These are phyloP conservation scores for Talaromyces piceae DNA, from an alignment of 2,329 filamentous ascomycete genomes.

Conservation along the genomic window DNA sequence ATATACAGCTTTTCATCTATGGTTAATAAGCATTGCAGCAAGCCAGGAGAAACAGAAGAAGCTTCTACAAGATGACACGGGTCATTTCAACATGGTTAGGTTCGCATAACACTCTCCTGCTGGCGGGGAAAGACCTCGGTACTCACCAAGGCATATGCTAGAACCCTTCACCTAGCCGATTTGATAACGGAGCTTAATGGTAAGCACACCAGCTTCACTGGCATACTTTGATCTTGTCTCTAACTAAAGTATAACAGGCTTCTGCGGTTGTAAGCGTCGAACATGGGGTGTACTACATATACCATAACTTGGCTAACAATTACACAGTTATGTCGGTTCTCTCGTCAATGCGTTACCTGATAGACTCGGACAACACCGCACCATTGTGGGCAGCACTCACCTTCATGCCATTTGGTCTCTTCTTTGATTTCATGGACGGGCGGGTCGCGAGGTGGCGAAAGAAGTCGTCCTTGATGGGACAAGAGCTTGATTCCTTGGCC, in stretches of 20 bases:
- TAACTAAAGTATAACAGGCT: conserved; percentile 26
- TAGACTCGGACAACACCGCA: conserved; percentile 55
- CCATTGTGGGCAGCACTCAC: conserved; percentile 76
- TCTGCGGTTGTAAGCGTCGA: conserved; percentile 39
- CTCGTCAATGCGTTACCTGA: conserved; percentile 86
- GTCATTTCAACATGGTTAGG: conserved; percentile 46
- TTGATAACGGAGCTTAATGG: conserved; percentile 45
- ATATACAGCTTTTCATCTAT: conserved; percentile 6
- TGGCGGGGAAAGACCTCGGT: not conserved
- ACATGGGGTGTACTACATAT: not conserved
- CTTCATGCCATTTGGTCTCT: conserved; percentile 86
- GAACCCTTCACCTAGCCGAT: conserved; percentile 45
- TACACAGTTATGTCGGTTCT: conserved; percentile 79
- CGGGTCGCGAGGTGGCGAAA: conserved; percentile 93
- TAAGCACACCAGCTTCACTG: conserved; percentile 16
- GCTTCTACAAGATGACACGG: conserved; percentile 40
- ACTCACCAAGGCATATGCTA: conserved; percentile 15
- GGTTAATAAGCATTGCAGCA: conserved; percentile 17
- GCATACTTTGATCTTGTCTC: not conserved
- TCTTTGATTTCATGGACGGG: conserved; percentile 98
- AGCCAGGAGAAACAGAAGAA: conserved; percentile 44
- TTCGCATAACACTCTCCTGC: conserved; percentile 18
- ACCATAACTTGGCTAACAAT: not conserved
- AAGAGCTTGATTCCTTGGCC: conserved; percentile 91
- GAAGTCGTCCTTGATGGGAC: conserved; percentile 96